These are phyloP conservation scores for Pythium rishiriense DNA, from an alignment of 352 stramenopile genomes.

Conservation along the genomic window DNA sequence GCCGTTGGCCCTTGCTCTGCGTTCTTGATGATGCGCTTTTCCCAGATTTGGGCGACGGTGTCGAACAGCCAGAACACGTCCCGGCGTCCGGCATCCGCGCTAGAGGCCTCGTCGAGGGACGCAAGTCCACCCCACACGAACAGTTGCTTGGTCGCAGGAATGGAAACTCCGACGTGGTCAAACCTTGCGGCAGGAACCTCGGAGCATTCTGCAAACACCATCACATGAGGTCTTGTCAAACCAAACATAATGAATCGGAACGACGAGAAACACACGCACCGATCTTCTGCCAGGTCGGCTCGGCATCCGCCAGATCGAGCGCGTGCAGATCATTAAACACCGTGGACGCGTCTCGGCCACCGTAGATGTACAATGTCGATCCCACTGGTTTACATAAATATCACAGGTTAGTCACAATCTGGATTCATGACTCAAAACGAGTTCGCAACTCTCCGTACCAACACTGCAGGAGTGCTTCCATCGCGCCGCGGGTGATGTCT, in stretches of 20 bases:
- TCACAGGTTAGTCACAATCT: not conserved
- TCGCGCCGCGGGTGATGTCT: conserved; percentile 42
- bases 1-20: conserved; percentile 33
- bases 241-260: not conserved
- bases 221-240: too few relatives aligned
- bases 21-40: conserved; percentile 39
- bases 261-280: conserved; percentile 28
- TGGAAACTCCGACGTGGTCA: conserved; percentile 59
- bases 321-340: conserved; percentile 76
- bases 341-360: conserved; percentile 61
- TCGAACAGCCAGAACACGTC: conserved; percentile 56
- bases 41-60: conserved; percentile 42
- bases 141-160: conserved; percentile 46
- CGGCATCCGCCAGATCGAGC: conserved; percentile 45
- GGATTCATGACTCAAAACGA: not conserved
- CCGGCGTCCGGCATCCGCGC: conserved; percentile 13
- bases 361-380: conserved; percentile 68
- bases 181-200: conserved; percentile 34
- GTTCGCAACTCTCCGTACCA: conserved; percentile 34
- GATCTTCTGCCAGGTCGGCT: conserved; percentile 51
- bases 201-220: conserved; percentile 20
- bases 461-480: conserved; percentile 76
- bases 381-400: conserved; percentile 38
- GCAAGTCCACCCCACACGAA: conserved; percentile 63
- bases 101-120: conserved; percentile 30